Percentiles rank a stretch among this genome's conserved stretches.
These are phyloP conservation scores for Ambrosiella xylebori DNA, from an alignment of 2,329 filamentous ascomycete genomes.

Conservation along the genomic window DNA sequence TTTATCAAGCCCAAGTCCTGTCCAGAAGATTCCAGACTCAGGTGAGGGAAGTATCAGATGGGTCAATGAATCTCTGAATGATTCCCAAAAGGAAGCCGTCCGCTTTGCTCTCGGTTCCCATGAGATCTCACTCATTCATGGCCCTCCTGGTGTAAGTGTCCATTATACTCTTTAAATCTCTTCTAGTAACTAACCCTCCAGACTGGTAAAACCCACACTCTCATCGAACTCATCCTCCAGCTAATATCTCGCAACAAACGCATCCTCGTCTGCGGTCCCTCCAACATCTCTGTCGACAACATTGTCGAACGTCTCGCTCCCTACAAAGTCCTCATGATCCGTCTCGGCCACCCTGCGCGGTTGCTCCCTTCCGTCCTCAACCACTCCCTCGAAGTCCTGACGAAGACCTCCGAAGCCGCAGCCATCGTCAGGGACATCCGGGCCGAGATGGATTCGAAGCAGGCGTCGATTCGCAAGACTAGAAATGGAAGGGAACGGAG, in stretches of 20 bases:
- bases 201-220: constrained; percentile 91
- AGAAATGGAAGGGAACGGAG: constrained; percentile 61
- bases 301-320: constrained; percentile 82
- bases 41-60: constrained; percentile 32
- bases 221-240: constrained; percentile 92
- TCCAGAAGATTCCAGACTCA: constrained; percentile 18
- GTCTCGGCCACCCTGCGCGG: constrained; percentile 82
- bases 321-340: constrained; percentile 71
- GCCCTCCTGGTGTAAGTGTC: constrained; percentile 57
- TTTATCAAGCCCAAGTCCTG: constrained; percentile 32
- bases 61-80: constrained; percentile 45
- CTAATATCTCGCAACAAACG: constrained; percentile 56
- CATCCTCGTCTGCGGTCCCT: constrained; percentile 85
- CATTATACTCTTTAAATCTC: background rate
- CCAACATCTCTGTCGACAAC: constrained; percentile 95
- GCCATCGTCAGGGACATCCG: constrained; percentile 79
- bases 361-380: constrained; percentile 73
- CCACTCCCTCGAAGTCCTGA: constrained; percentile 82
- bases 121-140: constrained; percentile 82
- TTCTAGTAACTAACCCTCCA: constrained; percentile 18
- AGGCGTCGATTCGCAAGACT: constrained; percentile 75
- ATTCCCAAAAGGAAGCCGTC: constrained; percentile 50
- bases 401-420: constrained; percentile 76
- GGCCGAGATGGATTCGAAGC: constrained; percentile 82
- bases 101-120: constrained; percentile 68